phyloP scores from a whole-genome alignment of 2,329 filamentous ascomycete species.

The Fusarium mangiferae region DNA sequence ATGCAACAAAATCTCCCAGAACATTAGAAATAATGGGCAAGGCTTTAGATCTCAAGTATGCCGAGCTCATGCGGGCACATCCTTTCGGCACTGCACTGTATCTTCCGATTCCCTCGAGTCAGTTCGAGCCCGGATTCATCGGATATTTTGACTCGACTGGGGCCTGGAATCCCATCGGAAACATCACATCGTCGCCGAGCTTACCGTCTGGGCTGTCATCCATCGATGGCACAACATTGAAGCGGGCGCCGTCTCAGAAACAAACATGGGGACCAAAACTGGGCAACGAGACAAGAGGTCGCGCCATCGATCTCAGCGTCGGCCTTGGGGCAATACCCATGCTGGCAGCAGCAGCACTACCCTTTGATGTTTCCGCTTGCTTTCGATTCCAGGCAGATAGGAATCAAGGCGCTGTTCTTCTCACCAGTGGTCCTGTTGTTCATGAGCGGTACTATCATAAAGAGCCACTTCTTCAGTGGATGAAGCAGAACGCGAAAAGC shows the following conservation, averaged over 20 bases:
- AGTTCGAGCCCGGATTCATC: neutral
- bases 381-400: neutral
- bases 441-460: neutral
- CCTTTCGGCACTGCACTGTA: neutral
- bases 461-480: neutral
- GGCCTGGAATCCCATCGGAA: neutral
- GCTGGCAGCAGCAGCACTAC: neutral
- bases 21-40: neutral
- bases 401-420: neutral
- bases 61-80: neutral
- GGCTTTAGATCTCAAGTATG: neutral
- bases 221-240: neutral
- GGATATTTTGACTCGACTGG: neutral
- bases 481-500: neutral
- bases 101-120: neutral
- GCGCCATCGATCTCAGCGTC: neutral
- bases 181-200: neutral
- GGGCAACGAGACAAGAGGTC: neutral
- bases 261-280: neutral
- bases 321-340: neutral
- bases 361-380: neutral
- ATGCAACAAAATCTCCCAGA: rapidly evolving
- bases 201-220: neutral
- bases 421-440: neutral
- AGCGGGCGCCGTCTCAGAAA: neutral